phyloP scores from a whole-genome alignment of 768 basidiomycete species.

The Strobilomyces echinocephalus region DNA sequence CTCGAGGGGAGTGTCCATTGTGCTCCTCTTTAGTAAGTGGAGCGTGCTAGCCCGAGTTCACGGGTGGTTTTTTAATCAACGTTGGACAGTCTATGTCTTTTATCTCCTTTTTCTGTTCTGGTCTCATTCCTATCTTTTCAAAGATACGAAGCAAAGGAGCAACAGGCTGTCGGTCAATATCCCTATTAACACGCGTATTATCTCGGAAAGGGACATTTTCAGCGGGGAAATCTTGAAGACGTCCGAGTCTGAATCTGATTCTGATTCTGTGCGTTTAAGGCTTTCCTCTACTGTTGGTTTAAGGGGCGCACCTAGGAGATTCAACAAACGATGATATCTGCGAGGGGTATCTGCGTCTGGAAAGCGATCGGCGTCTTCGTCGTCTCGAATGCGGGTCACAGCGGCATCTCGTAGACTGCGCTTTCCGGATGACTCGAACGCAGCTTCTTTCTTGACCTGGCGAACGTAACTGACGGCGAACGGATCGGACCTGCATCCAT shows the following conservation, averaged over 20 bases:
- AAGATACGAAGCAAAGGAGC: conserved; percentile 44
- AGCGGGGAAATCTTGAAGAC: conserved; percentile 19
- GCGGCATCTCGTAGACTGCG: too few relatives aligned
- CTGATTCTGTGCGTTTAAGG: conserved; percentile 15
- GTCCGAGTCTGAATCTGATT: conserved; percentile 19
- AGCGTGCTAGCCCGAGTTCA: too few relatives aligned
- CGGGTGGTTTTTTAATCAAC: not conserved
- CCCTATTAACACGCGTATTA: conserved; percentile 26
- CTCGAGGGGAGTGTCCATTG: conserved; percentile 37
- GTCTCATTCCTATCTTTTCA: conserved; percentile 52
- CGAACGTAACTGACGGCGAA: too few relatives aligned
- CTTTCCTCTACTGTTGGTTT: conserved; percentile 10
- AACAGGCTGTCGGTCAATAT: conserved; percentile 33
- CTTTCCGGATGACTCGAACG: too few relatives aligned
- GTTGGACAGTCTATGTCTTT: conserved; percentile 41
- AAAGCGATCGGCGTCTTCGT: too few relatives aligned
- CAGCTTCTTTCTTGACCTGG: too few relatives aligned
- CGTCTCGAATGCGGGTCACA: too few relatives aligned
- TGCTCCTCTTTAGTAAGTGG: conserved; percentile 47
- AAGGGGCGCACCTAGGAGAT: conserved; percentile 5
- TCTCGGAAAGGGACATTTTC: conserved; percentile 24
- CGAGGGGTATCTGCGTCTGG: too few relatives aligned
- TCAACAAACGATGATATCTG: conserved; percentile 10
- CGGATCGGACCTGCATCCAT: too few relatives aligned
- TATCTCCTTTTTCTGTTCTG: conserved; percentile 55